Conservation (phyloP, 805 yeast species). For the Starmerella geochares region DNA sequence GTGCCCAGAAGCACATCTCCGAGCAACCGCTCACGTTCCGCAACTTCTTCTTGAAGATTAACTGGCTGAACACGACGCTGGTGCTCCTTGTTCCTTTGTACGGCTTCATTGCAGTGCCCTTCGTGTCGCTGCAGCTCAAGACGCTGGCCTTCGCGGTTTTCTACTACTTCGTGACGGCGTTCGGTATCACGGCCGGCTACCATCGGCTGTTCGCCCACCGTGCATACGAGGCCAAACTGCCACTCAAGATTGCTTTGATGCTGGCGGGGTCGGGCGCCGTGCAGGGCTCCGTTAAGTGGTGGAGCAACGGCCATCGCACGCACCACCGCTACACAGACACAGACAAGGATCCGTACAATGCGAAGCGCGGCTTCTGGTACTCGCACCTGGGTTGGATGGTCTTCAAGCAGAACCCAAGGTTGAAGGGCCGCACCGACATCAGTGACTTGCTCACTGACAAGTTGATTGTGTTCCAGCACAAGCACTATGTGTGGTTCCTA, state of each 20-base stretch:
- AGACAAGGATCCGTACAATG: conserved; percentile 78
- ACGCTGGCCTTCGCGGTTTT: conserved; percentile 47
- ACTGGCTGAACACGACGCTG: conserved; percentile 59
- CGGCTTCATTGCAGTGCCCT: conserved; percentile 38
- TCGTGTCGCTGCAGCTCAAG: conserved; percentile 38
- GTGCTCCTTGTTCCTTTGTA: conserved; percentile 47
- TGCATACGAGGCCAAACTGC: conserved; percentile 39
- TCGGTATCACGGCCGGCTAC: conserved; percentile 75
- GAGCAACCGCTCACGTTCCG: conserved; percentile 66
- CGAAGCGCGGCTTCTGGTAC: conserved; percentile 68
- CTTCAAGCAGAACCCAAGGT: conserved; percentile 52
- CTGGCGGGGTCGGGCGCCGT: conserved; percentile 63
- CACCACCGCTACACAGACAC: conserved; percentile 87
- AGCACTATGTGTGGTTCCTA: conserved; percentile 52
- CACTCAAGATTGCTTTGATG: conserved; percentile 43
- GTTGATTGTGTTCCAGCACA: conserved; percentile 57
- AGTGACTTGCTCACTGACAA: conserved; percentile 53
- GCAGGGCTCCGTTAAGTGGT: conserved; percentile 63
- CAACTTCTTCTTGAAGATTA: conserved; percentile 63
- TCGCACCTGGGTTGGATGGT: conserved; percentile 86
- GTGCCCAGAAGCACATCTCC: conserved; percentile 42
- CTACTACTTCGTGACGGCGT: conserved; percentile 50
- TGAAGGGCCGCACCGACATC: conserved; percentile 56
- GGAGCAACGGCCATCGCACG: conserved; percentile 77
- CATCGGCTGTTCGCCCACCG: conserved; percentile 68